Percentiles rank a stretch among this genome's conserved stretches.
phyloP scores from a whole-genome alignment of 306 rosid species.

The Ceratonia siliqua region DNA sequence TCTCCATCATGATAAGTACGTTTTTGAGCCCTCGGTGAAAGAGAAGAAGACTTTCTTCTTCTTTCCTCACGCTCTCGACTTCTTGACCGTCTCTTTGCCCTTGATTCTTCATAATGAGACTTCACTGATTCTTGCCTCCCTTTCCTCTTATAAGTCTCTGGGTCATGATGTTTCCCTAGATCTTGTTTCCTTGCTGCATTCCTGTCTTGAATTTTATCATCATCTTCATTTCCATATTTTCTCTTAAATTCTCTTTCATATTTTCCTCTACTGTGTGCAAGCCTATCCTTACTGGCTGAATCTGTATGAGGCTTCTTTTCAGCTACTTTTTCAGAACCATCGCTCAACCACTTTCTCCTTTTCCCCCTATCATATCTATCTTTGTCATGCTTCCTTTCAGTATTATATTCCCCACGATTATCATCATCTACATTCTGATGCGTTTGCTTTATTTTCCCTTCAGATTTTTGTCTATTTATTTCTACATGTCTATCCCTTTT shows the following conservation, averaged over 20 bases:
- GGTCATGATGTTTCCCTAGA: constrained; percentile 41
- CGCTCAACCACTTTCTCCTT: constrained; percentile 23
- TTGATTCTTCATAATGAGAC: constrained; percentile 57
- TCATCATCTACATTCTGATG: constrained; percentile 51
- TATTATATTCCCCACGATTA: constrained; percentile 39
- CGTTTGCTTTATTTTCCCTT: constrained; percentile 61
- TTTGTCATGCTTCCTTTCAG: constrained; percentile 52
- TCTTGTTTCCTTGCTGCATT: constrained; percentile 52
- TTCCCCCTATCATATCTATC: constrained; percentile 33
- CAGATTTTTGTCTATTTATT: constrained; percentile 47
- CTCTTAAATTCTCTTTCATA: constrained; percentile 65
- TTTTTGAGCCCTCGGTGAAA: constrained; percentile 55
- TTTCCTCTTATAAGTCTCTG: constrained; percentile 48
- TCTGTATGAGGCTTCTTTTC: constrained; percentile 63
- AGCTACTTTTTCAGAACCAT: constrained; percentile 44
- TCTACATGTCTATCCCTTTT: constrained; percentile 52
- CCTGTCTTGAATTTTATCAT: constrained; percentile 52
- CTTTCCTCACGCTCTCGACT: constrained; percentile 59
- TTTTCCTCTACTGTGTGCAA: constrained; percentile 45
- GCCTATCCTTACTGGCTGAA: constrained; percentile 49
- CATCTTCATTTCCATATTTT: constrained; percentile 51
- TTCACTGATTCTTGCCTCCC: constrained; percentile 48
- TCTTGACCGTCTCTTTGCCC: constrained; percentile 61
- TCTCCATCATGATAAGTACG: constrained; percentile 42
- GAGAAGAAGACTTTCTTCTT: constrained; percentile 55